Evolutionary conservation across 805 yeast genomes (phyloP).

Genomic region (Wickerhamomyces bisporus): DNA sequence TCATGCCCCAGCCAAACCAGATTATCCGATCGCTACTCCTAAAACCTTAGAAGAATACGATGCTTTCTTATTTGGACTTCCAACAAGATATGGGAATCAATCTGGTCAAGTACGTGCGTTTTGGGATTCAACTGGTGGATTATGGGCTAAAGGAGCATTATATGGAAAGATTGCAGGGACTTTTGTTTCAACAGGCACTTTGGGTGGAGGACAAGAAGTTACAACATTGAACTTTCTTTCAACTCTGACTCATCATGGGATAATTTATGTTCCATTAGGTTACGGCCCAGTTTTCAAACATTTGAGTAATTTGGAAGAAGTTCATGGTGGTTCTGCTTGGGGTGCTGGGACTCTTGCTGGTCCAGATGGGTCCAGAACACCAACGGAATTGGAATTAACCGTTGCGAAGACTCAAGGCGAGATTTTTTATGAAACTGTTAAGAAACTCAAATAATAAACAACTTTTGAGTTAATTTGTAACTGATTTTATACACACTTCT

Average conservation of each 20-base stretch:
- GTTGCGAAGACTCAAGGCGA: constrained; percentile 62
- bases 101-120: constrained; percentile 70
- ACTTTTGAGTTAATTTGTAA: too few relatives aligned
- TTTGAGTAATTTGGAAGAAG: constrained; percentile 49
- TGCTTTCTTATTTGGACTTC: constrained; percentile 67
- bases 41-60: constrained; percentile 56
- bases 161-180: constrained; percentile 66
- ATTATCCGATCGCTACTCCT: constrained; percentile 49
- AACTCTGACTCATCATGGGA: constrained; percentile 64
- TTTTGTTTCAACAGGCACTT: constrained; percentile 61
- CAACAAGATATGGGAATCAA: constrained; percentile 67
- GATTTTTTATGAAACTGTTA: constrained; percentile 42
- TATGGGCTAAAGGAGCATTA: constrained; percentile 63
- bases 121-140: constrained; percentile 66
- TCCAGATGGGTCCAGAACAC: constrained; percentile 63
- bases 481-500: too few relatives aligned
- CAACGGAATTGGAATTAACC: constrained; percentile 52
- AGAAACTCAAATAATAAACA: too few relatives aligned
- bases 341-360: constrained; percentile 78
- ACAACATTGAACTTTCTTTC: constrained; percentile 52
- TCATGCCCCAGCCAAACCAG: constrained; percentile 56
- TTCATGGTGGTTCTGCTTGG: constrained; percentile 78
- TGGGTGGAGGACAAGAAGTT: constrained; percentile 70
- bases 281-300: constrained; percentile 48
- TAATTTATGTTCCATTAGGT: constrained; percentile 69